Evolutionary conservation across 164 flowering plant species (phyloP), one percentile per base, ranked within the genome.

Genomic region (Vitis amurensis): DNA sequence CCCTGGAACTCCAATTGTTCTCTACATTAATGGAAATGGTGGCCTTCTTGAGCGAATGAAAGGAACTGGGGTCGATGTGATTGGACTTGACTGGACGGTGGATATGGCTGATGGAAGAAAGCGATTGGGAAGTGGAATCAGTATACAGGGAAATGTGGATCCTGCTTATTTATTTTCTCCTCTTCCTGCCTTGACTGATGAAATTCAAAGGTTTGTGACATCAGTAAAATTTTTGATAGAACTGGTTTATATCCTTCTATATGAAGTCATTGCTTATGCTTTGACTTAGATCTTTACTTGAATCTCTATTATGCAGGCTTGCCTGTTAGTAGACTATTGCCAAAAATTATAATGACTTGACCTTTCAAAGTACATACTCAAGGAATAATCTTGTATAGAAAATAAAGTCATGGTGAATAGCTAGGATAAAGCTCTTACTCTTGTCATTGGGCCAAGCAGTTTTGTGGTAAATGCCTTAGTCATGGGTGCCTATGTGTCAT

Each of bases 51-150:
- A 95, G 73, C 90, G 93, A 49, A 95, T 95, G 98, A 87, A 87
- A 81, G 93, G 83, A 71, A 86, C 89, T 59, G 99, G 97, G 59
- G 96, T 91, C 68, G 99, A 95, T 86, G 99, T 95, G 48, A 91
- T 95, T 79, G 99, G 99, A 71, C 92, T 95, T 69, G 99, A 92
- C 74, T 95, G 99, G 99, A 95, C 97, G 1, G 94, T 95, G 63
- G 99, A 95, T 76, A 95, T 95, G 97, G 92, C 86, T 48, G 99
- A 95, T 83, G 99, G 94, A 71, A 91, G 96, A 77, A 84, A 65
- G 70, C 86, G 98, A 17, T 78, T 95, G 78, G 98, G 96, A 13
- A 82, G 50, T 71, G 92, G 59, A 50, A 82, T 91, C 69, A 75
- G 92, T 59, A 76, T 95, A 59, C 99, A 95, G 71, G 99, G 99